These are phyloP conservation scores for Globisporangium nagaii DNA, from an alignment of 352 stramenopile species.

Conservation along the genomic window DNA sequence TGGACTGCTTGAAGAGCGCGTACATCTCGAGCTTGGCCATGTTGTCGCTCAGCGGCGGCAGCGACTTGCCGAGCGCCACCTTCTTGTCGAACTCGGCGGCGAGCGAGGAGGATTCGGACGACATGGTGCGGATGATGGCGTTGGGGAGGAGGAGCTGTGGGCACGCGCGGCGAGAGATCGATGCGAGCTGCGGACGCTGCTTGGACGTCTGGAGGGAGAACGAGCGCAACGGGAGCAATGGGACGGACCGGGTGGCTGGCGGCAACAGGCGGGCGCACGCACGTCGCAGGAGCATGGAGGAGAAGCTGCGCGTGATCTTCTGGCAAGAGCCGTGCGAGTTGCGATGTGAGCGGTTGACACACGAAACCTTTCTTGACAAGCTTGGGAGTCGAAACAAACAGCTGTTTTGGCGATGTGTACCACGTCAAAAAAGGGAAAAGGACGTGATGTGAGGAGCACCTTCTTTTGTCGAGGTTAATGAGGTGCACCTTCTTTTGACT, in stretches of 20 bases:
- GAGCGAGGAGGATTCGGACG: constrained; percentile 13
- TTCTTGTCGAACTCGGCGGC: constrained; percentile 51
- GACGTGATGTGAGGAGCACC: too few relatives aligned
- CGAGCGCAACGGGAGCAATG: too few relatives aligned
- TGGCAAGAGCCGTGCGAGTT: background rate
- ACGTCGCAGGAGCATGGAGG: background rate
- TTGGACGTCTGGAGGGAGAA: too few relatives aligned
- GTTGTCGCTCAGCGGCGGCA: constrained; percentile 71
- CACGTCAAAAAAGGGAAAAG: too few relatives aligned
- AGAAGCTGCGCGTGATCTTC: background rate
- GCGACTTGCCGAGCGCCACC: constrained; percentile 58
- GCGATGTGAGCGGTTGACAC: background rate
- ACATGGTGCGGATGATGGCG: background rate
- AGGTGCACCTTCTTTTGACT: too few relatives aligned
- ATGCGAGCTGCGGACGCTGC: background rate
- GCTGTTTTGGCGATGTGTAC: too few relatives aligned
- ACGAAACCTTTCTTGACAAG: constrained; percentile 3
- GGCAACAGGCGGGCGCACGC: background rate
- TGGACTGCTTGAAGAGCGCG: constrained; percentile 79
- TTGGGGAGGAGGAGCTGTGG: background rate
- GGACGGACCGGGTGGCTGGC: too few relatives aligned
- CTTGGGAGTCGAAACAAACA: too few relatives aligned
- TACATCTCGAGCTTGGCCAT: constrained; percentile 79
- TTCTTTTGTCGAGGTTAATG: too few relatives aligned
- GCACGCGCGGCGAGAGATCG: background rate